Base-by-base conservation (phyloP, 805 yeast species). In the Zygotorulaspora danielsina region DNA sequence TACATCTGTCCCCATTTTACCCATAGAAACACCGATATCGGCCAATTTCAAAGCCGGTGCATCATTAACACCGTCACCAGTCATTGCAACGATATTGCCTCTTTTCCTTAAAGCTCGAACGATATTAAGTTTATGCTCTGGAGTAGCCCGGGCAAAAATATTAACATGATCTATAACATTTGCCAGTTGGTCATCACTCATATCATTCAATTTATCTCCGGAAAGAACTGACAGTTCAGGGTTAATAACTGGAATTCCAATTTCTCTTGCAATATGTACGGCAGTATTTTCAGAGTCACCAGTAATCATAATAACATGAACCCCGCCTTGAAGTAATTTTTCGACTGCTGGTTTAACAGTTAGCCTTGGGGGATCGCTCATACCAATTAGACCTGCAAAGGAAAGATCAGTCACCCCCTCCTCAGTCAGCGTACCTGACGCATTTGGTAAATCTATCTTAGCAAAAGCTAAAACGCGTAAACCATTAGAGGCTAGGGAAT, bases 41-140 rank as follows among this genome's bases (percentile, higher is more conserved):
- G 97, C 97, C 51, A 89, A 72, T 60, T 90, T 89, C 53, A 90
- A 72, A 4, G 97, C 97, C n/a, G 97, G 97, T 0, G 97, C 97
- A 70, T 89, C 97, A 62, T 89, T 89, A 10, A 90, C 96, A 66
- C 97, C 97, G 65, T 89, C 97, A 52, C 98, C 98, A n/a, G 97
- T 89, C 96, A 90, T 89, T 17, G 97, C 98, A 37, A 90, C 97
- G 46, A 90, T 80, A 61, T 90, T 95, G 36, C 96, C 96, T 59
- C 95, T 76, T 60, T 77, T 75, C 61, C 89, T 95, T 48, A 89
- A 71, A 0, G 96, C 96, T 55, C 84, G 78, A 22, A 89, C 95
- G 63, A 89, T 89, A 44, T 84, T 74, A 46, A 89, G 81, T 59
- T 89, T 89, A 64, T 89, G 96, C 59, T 88, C 95, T 1, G 97